Conservation (phyloP, 2,329 filamentous ascomycete genomes). For the Kalmusia sp. region DNA sequence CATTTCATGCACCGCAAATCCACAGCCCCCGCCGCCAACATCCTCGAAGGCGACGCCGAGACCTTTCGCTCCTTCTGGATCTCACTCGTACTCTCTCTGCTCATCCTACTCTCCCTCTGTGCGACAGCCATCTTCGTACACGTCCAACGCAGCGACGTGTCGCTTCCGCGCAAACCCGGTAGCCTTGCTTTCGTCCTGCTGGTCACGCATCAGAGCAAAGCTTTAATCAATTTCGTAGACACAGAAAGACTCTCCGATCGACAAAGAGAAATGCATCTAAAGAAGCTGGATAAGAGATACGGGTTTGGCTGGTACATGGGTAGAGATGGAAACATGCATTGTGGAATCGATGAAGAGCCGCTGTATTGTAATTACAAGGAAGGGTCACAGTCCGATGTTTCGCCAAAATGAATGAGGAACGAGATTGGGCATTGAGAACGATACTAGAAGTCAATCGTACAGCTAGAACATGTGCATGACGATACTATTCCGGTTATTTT, state of each 20-base stretch:
- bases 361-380: too few relatives aligned
- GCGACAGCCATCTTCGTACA: constrained; percentile 68
- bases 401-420: too few relatives aligned
- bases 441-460: too few relatives aligned
- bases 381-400: too few relatives aligned
- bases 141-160: constrained; percentile 68
- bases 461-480: too few relatives aligned
- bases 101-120: constrained; percentile 72
- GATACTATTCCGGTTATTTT: too few relatives aligned
- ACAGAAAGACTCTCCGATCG: constrained; percentile 68
- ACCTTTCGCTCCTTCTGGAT: constrained; percentile 68
- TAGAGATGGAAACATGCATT: constrained; percentile 74
- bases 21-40: constrained; percentile 6
- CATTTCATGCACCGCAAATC: constrained; percentile 58
- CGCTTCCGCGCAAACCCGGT: constrained; percentile 78
- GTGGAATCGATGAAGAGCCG: constrained; percentile 80
- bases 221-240: constrained; percentile 77
- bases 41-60: constrained; percentile 47
- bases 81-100: constrained; percentile 66
- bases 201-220: constrained; percentile 81
- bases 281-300: constrained; percentile 69
- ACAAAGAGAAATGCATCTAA: constrained; percentile 68
- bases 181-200: constrained; percentile 78
- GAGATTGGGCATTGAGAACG: too few relatives aligned
- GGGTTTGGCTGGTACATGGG: constrained; percentile 80